Percentiles rank a stretch among this genome's conserved stretches.
phyloP scores from a whole-genome alignment of 306 rosid species.

The Quercus glauca region DNA sequence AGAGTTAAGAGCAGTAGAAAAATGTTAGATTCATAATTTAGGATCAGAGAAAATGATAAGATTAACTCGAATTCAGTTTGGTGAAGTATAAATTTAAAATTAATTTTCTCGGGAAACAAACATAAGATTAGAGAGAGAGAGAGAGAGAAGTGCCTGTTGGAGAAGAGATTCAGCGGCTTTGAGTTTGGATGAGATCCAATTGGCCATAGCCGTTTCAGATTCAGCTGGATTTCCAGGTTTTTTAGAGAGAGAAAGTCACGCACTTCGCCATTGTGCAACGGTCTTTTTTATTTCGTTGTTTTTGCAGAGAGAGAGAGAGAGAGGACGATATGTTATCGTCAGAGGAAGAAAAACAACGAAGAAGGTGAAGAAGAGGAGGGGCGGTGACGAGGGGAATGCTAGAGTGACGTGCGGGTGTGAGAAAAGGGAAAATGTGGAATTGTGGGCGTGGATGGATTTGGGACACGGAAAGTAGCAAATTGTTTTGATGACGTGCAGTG shows the following conservation, averaged over 20 bases:
- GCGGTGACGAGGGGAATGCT: neutral
- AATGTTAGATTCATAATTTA: neutral
- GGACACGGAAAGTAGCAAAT: neutral
- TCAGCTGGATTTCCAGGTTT: constrained; percentile 9
- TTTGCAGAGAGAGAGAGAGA: neutral
- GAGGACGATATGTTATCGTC: neutral
- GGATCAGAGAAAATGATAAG: constrained; percentile 1
- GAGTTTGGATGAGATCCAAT: constrained; percentile 98
- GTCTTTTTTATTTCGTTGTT: too few relatives aligned
- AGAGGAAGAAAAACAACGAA: neutral
- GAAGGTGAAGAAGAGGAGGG: neutral
- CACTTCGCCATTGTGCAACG: too few relatives aligned
- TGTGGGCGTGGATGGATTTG: neutral
- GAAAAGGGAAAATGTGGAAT: neutral
- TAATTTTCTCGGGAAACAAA: constrained; percentile 8
- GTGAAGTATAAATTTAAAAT: too few relatives aligned
- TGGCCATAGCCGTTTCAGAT: constrained; percentile 52
- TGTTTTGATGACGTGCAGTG: neutral
- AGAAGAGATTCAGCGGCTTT: constrained; percentile 93
- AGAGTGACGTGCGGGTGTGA: neutral
- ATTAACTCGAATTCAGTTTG: neutral
- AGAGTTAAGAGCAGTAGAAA: neutral
- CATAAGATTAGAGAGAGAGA: neutral
- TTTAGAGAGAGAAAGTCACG: neutral
- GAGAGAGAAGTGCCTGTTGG: constrained; percentile 63